Conservation (phyloP, 176 grass and related monocot genomes). For the Musa beccarii region DNA sequence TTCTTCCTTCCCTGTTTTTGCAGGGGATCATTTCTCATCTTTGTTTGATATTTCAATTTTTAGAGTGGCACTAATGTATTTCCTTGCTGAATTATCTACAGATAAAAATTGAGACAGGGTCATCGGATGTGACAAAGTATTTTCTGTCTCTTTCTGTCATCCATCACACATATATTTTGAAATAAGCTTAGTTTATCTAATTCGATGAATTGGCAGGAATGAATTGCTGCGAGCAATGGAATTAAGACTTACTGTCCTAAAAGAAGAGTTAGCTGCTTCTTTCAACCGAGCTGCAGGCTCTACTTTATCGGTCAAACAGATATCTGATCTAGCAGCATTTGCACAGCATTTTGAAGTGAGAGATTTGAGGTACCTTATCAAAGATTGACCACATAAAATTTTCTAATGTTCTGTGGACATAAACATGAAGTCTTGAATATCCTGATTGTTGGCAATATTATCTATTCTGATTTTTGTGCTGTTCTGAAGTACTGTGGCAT, state of each 20-base stretch:
- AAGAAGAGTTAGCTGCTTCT: constrained; percentile 51
- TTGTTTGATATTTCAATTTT: constrained; percentile 19
- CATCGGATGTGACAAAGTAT: constrained; percentile 89
- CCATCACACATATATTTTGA: constrained; percentile 17
- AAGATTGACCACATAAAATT: background rate
- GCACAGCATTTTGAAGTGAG: constrained; percentile 62
- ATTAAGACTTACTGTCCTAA: constrained; percentile 68
- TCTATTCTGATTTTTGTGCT: no score
- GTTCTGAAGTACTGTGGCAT: no score
- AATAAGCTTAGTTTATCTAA: constrained; percentile 25
- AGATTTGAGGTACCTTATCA: constrained; percentile 71
- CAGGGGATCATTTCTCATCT: constrained; percentile 21
- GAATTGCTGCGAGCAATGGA: constrained; percentile 83
- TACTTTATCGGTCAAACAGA: constrained; percentile 44
- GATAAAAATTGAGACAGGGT: constrained; percentile 53
- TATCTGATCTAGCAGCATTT: constrained; percentile 67
- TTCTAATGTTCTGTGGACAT: background rate
- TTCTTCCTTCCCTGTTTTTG: constrained; percentile 1
- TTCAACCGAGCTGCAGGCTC: constrained; percentile 52
- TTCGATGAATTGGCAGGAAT: constrained; percentile 47
- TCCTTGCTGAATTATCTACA: constrained; percentile 33
- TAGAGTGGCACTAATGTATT: background rate
- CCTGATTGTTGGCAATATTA: no score
- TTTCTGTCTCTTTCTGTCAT: background rate
- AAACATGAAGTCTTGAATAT: background rate